A percentile compares a stretch with the other conserved stretches of the same genome.
These are phyloP conservation scores for Cyberlindnera mississippiensis DNA, from an alignment of 805 yeast species.

Conservation along the genomic window DNA sequence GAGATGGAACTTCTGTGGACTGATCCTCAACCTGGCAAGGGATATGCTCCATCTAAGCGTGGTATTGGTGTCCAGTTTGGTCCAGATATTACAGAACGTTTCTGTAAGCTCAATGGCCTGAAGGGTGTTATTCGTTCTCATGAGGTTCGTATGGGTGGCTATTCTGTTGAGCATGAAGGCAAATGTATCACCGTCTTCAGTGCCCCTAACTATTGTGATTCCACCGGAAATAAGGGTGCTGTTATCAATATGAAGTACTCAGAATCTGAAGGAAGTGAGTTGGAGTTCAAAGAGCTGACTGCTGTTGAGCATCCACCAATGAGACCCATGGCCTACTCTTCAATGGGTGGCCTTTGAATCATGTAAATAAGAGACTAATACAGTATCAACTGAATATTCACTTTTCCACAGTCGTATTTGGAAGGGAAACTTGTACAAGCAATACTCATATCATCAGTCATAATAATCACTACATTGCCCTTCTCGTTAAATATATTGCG, in stretches of 20 bases:
- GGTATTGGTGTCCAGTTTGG: constrained; percentile 97
- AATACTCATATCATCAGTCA: no score
- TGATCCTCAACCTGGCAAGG: constrained; percentile 79
- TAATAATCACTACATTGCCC: no score
- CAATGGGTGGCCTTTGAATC: constrained; percentile 2
- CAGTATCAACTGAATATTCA: no score
- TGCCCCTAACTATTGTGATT: constrained; percentile 97
- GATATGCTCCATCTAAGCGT: constrained; percentile 84
- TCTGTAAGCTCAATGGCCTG: constrained; percentile 67
- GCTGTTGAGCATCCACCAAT: constrained; percentile 90
- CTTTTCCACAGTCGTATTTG: no score
- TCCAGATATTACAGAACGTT: constrained; percentile 83
- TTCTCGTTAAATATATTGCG: not conserved
- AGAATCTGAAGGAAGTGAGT: constrained; percentile 29
- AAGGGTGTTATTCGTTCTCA: constrained; percentile 88
- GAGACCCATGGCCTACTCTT: constrained; percentile 90
- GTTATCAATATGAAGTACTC: constrained; percentile 62
- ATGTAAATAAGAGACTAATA: no score
- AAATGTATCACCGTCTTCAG: constrained; percentile 89
- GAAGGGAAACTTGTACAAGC: no score
- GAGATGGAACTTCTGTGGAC: constrained; percentile 98
- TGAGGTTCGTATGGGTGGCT: constrained; percentile 92
- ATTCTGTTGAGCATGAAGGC: constrained; percentile 82
- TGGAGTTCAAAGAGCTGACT: constrained; percentile 57
- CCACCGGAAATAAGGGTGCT: constrained; percentile 88